A percentile compares a stretch with the other conserved stretches of the same genome.
Conservation (phyloP, 352 stramenopile genomes). For the Globisporangium spiculum region DNA sequence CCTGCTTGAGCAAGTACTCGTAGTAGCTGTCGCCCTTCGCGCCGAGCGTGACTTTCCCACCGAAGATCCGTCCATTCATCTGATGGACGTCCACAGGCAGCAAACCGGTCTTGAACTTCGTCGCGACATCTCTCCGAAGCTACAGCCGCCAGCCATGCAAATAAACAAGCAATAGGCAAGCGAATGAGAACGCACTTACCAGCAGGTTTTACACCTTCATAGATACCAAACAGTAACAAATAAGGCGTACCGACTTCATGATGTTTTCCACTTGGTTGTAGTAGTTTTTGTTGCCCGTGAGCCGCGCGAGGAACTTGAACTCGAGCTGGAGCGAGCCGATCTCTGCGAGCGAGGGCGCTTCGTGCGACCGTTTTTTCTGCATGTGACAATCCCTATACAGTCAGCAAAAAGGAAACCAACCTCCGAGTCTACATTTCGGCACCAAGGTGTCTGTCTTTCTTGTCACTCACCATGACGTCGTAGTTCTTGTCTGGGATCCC, state of each 20-base stretch:
- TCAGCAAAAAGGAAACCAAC: neutral
- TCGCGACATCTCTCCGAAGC: conserved; percentile 46
- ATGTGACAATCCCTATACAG: neutral
- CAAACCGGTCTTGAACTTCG: conserved; percentile 54
- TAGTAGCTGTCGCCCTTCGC: conserved; percentile 85
- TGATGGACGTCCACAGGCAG: conserved; percentile 51
- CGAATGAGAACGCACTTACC: neutral
- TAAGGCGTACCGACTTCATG: conserved; percentile 45
- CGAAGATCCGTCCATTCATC: conserved; percentile 34
- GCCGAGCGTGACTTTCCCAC: conserved; percentile 63
- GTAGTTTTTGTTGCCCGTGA: conserved; percentile 63
- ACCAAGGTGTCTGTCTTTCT: neutral
- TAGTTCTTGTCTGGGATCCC: conserved; percentile 66
- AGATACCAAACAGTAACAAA: too few relatives aligned
- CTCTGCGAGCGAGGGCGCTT: conserved; percentile 57
- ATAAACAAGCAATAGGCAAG: neutral
- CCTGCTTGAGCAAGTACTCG: conserved; percentile 83
- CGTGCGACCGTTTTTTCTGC: conserved; percentile 34
- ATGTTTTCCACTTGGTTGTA: conserved; percentile 66
- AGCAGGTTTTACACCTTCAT: too few relatives aligned
- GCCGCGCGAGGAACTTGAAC: conserved; percentile 72
- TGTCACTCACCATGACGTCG: conserved; percentile 45
- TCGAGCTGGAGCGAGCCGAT: conserved; percentile 74
- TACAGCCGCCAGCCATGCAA: conserved; percentile 9
- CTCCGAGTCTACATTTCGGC: too few relatives aligned